Base-by-base conservation (phyloP, 179 eudicot species). In the Nepenthes alata region DNA sequence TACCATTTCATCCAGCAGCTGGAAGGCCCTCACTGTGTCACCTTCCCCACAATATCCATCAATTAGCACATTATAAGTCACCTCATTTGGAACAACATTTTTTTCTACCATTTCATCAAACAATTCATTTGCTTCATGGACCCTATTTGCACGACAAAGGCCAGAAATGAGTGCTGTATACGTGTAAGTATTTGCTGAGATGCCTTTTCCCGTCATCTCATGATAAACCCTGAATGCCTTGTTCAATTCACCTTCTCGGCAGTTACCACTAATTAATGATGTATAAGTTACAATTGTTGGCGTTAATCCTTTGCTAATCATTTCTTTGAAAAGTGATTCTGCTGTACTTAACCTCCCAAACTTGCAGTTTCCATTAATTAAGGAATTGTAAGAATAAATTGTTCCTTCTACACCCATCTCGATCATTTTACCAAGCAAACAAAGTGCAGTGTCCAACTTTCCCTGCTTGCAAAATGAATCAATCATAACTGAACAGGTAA, bases 261-360 rank as follows among this genome's bases (percentile, higher is more conserved):
- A 83, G 67, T 78, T 85, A 61, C 84, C 91, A 58, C 77, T 81
- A 53, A 89, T 85, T 57, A 89, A 69, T 6, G 86, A 75, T 0
- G 95, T 87, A 67, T 87, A 89, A 6, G 95, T 87, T 36, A 87
- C 86, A 56, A 83, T 86, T 53, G 74, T 81, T n/a, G 91, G 97
- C 11, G 53, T 61, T 68, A 87, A 38, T 59, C 88, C 83, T 74
- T 70, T 77, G 60, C 61, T 66, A 65, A 78, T 72, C 95, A 87
- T 75, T 54, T 85, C 83, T 3, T 58, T 57, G 59, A 85, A 62
- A 38, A 87, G 75, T 53, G 37, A 64, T 66, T 77, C 75, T 4
- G 91, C 97, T 5, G 59, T 62, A 41, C 56, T 53, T 64, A 83
- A 52, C 48, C 83, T 83, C 51, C 91, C 89, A 25, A 63, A 61